Evolutionary conservation across 2,329 filamentous ascomycete species (phyloP).

Genomic region (Pseudocercospora vitis): DNA sequence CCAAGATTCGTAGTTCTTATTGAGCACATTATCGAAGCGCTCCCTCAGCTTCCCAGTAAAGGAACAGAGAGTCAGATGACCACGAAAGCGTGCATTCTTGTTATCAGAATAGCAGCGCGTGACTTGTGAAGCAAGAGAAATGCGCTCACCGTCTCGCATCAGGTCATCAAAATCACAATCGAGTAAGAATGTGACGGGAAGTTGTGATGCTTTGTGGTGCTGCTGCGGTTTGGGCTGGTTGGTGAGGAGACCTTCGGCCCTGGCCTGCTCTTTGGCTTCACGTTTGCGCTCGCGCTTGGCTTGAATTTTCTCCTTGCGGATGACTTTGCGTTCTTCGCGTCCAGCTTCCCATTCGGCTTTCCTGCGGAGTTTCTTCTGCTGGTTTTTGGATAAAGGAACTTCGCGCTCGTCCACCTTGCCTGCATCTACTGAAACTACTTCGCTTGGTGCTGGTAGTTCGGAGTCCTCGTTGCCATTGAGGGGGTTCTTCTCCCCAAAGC

Average conservation of each 20-base stretch:
- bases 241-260: conserved; percentile 21
- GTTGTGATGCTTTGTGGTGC: conserved; percentile 42
- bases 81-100: conserved; percentile 63
- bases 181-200: conserved; percentile 78
- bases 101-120: conserved; percentile 91
- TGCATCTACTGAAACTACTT: neutral
- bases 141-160: conserved; percentile 83
- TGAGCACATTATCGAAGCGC: conserved; percentile 75
- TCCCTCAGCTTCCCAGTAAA: conserved; percentile 73
- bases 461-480: neutral
- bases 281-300: conserved; percentile 55
- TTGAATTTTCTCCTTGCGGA: conserved; percentile 57
- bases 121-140: conserved; percentile 79
- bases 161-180: conserved; percentile 90
- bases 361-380: conserved; percentile 74
- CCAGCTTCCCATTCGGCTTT: conserved; percentile 74
- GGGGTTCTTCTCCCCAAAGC: too few species aligned
- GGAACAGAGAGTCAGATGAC: conserved; percentile 73
- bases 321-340: conserved; percentile 58
- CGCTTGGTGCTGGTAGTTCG: neutral
- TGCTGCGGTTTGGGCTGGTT: conserved; percentile 14
- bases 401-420: neutral
- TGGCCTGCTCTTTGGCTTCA: conserved; percentile 29
- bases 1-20: conserved; percentile 73
- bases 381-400: conserved; percentile 73